These are phyloP conservation scores for Kuraishia piskuri DNA, from an alignment of 805 yeast genomes.

Conservation along the genomic window DNA sequence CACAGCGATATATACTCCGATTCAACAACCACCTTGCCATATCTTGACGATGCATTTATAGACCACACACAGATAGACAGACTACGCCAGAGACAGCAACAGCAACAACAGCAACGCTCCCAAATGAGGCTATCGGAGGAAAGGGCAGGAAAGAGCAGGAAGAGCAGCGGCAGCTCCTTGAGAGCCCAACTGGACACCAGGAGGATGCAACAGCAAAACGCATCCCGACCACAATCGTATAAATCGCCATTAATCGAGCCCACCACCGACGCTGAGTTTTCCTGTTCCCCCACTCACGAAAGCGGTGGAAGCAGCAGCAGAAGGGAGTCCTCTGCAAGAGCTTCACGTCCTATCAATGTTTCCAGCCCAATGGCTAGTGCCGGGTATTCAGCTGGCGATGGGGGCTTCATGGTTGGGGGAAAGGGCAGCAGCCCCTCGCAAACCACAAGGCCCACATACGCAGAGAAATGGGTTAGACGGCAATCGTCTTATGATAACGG, in stretches of 20 bases:
- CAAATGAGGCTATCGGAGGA: conserved; percentile 1
- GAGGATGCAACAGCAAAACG: neutral
- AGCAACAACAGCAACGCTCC: neutral
- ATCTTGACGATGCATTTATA: conserved; percentile 11
- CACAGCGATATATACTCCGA: conserved; percentile 17
- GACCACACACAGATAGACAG: conserved; percentile 14
- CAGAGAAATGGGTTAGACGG: neutral
- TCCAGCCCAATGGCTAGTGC: neutral
- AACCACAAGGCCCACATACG: neutral
- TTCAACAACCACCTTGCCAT: conserved; percentile 3
- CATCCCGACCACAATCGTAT: conserved; percentile 4
- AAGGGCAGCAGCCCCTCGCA: neutral
- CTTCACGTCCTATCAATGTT: conserved; percentile 8
- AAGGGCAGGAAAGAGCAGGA: neutral
- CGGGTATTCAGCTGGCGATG: neutral
- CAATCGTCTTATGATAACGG: neutral
- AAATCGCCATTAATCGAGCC: neutral
- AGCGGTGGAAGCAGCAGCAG: conserved; percentile 2
- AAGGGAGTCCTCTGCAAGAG: conserved; percentile 5
- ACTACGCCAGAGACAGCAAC: neutral
- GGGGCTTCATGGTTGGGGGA: neutral
- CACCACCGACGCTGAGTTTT: neutral
- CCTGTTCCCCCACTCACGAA: neutral
- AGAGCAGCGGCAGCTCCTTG: neutral
- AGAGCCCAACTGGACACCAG: neutral